Base-by-base conservation (phyloP, 139 green algal genomes). In the Haematococcus lacustris region DNA sequence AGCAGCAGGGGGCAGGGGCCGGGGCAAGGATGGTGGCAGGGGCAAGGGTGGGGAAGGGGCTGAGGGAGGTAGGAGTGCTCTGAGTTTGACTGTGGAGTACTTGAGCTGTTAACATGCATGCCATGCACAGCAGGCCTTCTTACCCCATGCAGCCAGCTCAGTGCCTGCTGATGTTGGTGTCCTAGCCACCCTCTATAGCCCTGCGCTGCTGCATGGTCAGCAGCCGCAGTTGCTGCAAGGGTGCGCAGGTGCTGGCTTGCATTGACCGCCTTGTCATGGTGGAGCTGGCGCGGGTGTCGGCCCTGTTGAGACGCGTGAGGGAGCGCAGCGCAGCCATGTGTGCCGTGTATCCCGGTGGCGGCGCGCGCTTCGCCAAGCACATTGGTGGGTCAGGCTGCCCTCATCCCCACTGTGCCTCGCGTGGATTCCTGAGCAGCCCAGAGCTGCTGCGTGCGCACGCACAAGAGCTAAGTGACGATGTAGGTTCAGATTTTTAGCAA, bases 251-350 rank as follows among this genome's bases (percentile, higher is more conserved):
- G 72, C 41, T 84, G 30, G 38, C 63, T 1, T 66, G 72, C 7
- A 73, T 88, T 51, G 82, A 88, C 72, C 47, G 73, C 43, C 76
- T 88, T 35, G 59, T 88, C 41, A 79, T 79, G 23, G 66, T 66
- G 13, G 41, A 74, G 35, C 74, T 88, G 38, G 66, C 76, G 30
- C 35, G 38, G 25, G 57, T 68, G 23, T 59, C 72, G 50, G 50
- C 71, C 26, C 71, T 76, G 39, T 60, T 85, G 21, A 26, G 47
- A 13, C 35, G 70, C 35, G 68, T 71, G 37, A 53, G 71, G 61
- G 71, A 74, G 61, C 74, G 76, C 60, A 76, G 47, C 33, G 78
- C 85, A 61, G 74, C 71, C 38, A 83, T 84, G 76, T 66, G 82
- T 38, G 76, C 79, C 5, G 70, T 85, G 6, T 88, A 88, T 66